Evolutionary conservation across 2,329 filamentous ascomycete genomes (phyloP).

Genomic region (Rasamsonia emersonii): DNA sequence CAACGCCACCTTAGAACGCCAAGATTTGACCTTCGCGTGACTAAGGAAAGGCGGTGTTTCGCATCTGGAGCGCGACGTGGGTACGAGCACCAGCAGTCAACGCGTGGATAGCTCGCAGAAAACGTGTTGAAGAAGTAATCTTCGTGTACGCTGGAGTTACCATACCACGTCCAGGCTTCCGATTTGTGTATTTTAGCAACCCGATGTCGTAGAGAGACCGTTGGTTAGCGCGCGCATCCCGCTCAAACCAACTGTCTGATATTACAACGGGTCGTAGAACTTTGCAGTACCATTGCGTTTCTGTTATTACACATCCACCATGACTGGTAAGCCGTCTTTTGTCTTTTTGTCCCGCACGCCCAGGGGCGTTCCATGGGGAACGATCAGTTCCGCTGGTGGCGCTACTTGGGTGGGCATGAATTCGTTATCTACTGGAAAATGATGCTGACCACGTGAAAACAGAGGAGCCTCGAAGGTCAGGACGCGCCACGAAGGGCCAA

Average conservation of each 20-base stretch:
- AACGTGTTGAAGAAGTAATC: conserved; percentile 25
- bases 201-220: conserved; percentile 34
- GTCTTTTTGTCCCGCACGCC: conserved; percentile 31
- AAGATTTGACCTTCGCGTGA: no score
- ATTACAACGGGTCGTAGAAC: conserved; percentile 29
- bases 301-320: conserved; percentile 29
- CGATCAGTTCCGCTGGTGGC: no score
- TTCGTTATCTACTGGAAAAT: conserved; percentile 9
- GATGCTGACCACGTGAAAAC: conserved; percentile 24
- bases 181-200: conserved; percentile 33
- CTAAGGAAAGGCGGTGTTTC: no score
- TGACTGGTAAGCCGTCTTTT: conserved; percentile 54
- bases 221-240: conserved; percentile 16
- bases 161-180: conserved; percentile 21
- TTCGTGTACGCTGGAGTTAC: conserved; percentile 19
- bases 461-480: conserved; percentile 87
- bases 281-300: conserved; percentile 18
- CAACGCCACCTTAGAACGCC: no score
- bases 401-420: background rate
- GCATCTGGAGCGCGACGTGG: no score
- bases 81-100: no score
- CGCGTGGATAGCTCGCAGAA: conserved; percentile 11
- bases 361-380: conserved; percentile 3
- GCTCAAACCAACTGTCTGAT: conserved; percentile 11
- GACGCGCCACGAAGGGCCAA: conserved; percentile 92